A percentile compares a stretch with the other conserved stretches of the same genome.
phyloP scores from a whole-genome alignment of 2,329 filamentous ascomycete species.

The Hypoxylon sp. region DNA sequence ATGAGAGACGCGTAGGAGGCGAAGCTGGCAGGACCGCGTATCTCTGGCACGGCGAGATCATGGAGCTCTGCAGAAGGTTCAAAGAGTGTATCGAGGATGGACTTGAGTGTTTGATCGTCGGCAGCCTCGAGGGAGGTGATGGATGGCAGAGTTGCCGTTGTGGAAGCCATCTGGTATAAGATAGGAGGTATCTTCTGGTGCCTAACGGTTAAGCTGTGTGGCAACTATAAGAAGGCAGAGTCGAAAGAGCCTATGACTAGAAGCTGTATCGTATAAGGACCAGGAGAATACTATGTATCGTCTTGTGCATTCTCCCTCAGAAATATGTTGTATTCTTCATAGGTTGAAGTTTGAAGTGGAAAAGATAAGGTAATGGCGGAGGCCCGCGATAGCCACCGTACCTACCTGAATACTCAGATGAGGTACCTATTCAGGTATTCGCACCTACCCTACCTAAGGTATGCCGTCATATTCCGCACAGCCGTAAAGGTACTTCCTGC shows the following conservation, averaged over 20 bases:
- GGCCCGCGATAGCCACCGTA: no score
- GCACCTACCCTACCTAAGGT: no score
- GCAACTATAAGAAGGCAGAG: background rate
- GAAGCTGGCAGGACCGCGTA: constrained; percentile 63
- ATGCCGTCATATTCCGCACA: no score
- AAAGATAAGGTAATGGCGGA: no score
- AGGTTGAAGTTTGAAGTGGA: no score
- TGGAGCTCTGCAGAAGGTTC: constrained; percentile 82
- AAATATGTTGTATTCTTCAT: no score
- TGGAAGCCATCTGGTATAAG: constrained; percentile 16
- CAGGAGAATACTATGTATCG: no score
- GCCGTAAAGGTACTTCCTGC: no score
- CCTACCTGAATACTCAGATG: no score
- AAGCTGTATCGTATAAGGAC: background rate
- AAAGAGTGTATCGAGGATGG: constrained; percentile 79
- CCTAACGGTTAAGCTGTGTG: background rate
- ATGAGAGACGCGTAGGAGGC: constrained; percentile 75
- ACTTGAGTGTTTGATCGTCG: constrained; percentile 61
- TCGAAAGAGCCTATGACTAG: background rate
- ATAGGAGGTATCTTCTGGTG: background rate
- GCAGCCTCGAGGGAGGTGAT: constrained; percentile 64
- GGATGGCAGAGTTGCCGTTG: constrained; percentile 59
- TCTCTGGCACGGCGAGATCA: constrained; percentile 70
- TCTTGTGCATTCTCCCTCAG: no score
- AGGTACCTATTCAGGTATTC: no score